phyloP scores from a whole-genome alignment of 1,284 basidiomycete species.

The Chondrostereum purpureum region DNA sequence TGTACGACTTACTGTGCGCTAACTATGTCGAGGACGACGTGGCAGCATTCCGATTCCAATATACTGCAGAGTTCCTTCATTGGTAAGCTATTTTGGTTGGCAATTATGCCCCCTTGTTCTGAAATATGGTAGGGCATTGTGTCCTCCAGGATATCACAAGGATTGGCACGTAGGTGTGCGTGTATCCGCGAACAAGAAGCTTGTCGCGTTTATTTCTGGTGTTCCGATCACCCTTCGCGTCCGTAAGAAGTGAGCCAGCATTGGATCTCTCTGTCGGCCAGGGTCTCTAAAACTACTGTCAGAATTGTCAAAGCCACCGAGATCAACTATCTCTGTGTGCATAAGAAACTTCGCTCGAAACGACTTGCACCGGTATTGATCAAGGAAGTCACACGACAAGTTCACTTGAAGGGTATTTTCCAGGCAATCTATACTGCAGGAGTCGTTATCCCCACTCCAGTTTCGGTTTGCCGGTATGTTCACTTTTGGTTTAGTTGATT shows the following conservation, averaged over 20 bases:
- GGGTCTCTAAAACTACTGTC: constrained; percentile 9
- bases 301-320: constrained; percentile 76
- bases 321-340: constrained; percentile 97
- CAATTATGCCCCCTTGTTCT: constrained; percentile 3
- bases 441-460: constrained; percentile 84
- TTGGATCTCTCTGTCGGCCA: neutral
- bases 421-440: constrained; percentile 98
- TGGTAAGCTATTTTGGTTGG: constrained; percentile 53
- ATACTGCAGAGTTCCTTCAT: constrained; percentile 89
- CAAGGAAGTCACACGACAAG: constrained; percentile 95
- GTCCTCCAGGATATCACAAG: constrained; percentile 87
- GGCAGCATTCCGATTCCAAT: constrained; percentile 94
- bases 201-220: constrained; percentile 98
- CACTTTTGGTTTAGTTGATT: neutral
- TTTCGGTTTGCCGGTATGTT: constrained; percentile 69
- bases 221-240: constrained; percentile 82
- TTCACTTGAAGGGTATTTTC: constrained; percentile 86
- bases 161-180: constrained; percentile 98
- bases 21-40: constrained; percentile 98
- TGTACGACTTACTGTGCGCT: constrained; percentile 86
- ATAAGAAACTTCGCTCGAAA: constrained; percentile 96
- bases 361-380: constrained; percentile 95
- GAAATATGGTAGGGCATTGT: constrained; percentile 86
- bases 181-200: constrained; percentile 82
- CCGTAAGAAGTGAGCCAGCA: constrained; percentile 61